Evolutionary conservation across 1,284 basidiomycete species (phyloP).

Genomic region (Naganishia albida): DNA sequence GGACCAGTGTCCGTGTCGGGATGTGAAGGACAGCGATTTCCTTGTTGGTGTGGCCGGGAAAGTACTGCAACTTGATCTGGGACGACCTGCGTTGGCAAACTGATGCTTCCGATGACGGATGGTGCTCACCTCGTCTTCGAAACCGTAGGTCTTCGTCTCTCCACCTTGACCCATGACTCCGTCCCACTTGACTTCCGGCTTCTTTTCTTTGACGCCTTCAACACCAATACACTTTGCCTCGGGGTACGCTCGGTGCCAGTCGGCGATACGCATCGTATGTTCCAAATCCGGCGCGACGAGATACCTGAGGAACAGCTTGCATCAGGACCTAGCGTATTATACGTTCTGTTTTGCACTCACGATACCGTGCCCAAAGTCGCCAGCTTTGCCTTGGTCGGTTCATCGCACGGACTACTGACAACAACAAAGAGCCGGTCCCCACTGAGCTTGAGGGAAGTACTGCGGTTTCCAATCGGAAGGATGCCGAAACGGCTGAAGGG

Average conservation of each 20-base stretch:
- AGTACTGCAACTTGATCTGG: conserved; percentile 60
- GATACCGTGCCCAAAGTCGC: conserved; percentile 68
- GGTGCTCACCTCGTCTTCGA: conserved; percentile 64
- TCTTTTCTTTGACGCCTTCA: conserved; percentile 51
- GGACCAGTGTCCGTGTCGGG: conserved; percentile 73
- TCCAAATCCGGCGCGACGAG: conserved; percentile 57
- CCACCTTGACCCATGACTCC: conserved; percentile 51
- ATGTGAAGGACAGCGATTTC: conserved; percentile 89
- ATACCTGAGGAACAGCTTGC: conserved; percentile 40
- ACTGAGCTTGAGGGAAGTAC: conserved; percentile 75
- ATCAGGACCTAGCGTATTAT: no score
- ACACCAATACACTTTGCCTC: conserved; percentile 64
- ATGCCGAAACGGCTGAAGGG: conserved; percentile 56
- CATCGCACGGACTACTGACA: conserved; percentile 76
- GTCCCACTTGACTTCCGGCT: conserved; percentile 55
- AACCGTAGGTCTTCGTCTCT: conserved; percentile 64
- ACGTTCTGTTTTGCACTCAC: conserved; percentile 53
- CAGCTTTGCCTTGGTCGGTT: conserved; percentile 64
- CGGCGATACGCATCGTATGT: conserved; percentile 56
- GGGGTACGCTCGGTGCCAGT: conserved; percentile 64
- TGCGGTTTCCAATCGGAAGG: conserved; percentile 74
- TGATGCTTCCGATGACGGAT: no score
- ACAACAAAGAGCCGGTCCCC: conserved; percentile 80
- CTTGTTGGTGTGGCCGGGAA: conserved; percentile 77
- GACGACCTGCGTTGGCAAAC: no score